Evolutionary conservation across 345 rosid genomes (phyloP), one percentile per base, ranked within the genome.

Genomic region (Corchorus olitorius): DNA sequence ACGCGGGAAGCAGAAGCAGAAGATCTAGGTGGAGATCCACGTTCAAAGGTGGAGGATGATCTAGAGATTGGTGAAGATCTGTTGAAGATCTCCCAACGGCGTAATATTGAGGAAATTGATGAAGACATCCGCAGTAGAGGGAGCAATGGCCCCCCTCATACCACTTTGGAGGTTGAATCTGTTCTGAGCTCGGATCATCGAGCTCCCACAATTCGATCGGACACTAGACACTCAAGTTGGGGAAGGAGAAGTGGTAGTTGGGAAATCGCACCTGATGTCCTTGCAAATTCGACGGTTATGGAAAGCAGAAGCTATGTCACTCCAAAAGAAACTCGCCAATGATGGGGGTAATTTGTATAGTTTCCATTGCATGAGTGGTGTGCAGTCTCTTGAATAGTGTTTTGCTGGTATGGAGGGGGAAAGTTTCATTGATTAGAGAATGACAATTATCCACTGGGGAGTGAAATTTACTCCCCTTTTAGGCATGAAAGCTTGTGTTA

Each of bases 41-140:
- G 99, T 62, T 79, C 91, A 37, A 95, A 95, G 90, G 99, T 95
- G 43, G 93, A 93, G 82, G 98, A 95, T 71, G 97, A 93, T 85
- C 82, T 90, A 80, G 98, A 90, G 72, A 93, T 95, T 33, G 93
- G 92, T 17, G 97, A 93, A 76, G 98, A 93, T 85, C 84, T 95
- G n/a, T 70, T 90, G 84, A 93, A 92, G 81, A 86, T 95, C 78
- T 93, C 98, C 39, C 97, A 92, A 79, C 92, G 99, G 17, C 94
- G 94, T 64, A 89, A 89, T 74, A 73, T 88, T 19, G 93, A 84
- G 78, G 96, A 88, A 76, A 81, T 83, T 27, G 90, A 87, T 6
- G 90, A 87, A 79, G 94, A 88, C 48, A 82, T 88, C 52, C 74
- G 84, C 69, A 86, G 90, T 82, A 84, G 93, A 81, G 97, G 92